Evolutionary conservation across 1,284 basidiomycete genomes (phyloP).

Genomic region (Ganoderma sinense): DNA sequence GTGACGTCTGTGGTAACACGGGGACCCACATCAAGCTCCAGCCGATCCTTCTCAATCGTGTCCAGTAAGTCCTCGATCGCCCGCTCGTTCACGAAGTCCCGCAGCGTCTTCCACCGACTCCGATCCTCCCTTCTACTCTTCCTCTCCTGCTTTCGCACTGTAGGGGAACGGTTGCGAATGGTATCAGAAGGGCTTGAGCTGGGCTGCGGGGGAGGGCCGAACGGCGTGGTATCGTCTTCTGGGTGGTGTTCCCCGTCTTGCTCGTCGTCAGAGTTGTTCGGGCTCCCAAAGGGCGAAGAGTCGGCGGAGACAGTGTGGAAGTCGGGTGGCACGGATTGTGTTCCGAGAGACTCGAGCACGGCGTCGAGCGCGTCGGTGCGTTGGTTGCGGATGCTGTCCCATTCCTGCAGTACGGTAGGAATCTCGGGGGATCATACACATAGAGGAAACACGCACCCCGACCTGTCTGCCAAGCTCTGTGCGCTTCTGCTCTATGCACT

Average conservation of each 20-base stretch:
- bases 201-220: conserved; percentile 29
- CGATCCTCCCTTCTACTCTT: conserved; percentile 50
- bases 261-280: conserved; percentile 60
- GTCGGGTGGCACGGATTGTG: conserved; percentile 75
- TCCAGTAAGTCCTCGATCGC: conserved; percentile 79
- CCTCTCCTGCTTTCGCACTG: conserved; percentile 33
- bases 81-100: conserved; percentile 84
- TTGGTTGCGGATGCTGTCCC: conserved; percentile 68
- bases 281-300: conserved; percentile 79
- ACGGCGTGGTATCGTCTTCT: conserved; percentile 27
- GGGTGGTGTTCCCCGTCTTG: conserved; percentile 25
- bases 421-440: not conserved
- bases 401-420: conserved; percentile 54
- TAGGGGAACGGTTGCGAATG: conserved; percentile 36
- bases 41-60: conserved; percentile 71
- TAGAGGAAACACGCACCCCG: conserved; percentile 51
- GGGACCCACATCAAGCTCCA: conserved; percentile 67
- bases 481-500: conserved; percentile 75
- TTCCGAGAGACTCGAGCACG: conserved; percentile 73
- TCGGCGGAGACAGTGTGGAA: conserved; percentile 69
- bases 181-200: conserved; percentile 43
- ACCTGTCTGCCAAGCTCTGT: conserved; percentile 63
- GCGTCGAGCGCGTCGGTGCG: conserved; percentile 67
- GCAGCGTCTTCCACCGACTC: conserved; percentile 76
- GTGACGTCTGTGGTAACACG: too few relatives aligned